These are phyloP conservation scores for Fusarium annulatum DNA, from an alignment of 2,329 filamentous ascomycete genomes.

Conservation along the genomic window DNA sequence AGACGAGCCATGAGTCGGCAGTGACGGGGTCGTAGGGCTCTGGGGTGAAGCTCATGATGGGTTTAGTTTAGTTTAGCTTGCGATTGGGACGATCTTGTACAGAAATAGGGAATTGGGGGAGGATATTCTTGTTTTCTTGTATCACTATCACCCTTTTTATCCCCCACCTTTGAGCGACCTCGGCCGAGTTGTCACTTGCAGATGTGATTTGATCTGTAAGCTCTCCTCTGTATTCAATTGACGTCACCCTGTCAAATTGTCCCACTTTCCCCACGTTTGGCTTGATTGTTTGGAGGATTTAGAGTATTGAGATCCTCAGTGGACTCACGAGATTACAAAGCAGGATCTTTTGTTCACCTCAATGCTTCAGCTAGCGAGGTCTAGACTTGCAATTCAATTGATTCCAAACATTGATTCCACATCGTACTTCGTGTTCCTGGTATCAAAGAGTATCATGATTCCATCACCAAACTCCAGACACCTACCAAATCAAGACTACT, in stretches of 20 bases:
- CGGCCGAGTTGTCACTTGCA: neutral
- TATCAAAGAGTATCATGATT: slow-evolving; percentile 1
- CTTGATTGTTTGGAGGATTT: neutral
- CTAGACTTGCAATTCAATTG: neutral
- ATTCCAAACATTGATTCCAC: slow-evolving; percentile 11
- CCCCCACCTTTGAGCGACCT: slow-evolving; percentile 8
- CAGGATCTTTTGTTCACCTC: neutral
- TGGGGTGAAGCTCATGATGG: slow-evolving; percentile 30
- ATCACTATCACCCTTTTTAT: neutral
- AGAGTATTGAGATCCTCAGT: neutral
- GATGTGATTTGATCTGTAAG: slow-evolving; percentile 5
- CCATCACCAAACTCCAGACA: slow-evolving; percentile 19
- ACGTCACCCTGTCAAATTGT: slow-evolving; percentile 13
- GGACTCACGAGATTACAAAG: slow-evolving; percentile 8
- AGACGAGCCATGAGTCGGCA: slow-evolving; percentile 61
- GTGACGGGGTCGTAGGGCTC: slow-evolving; percentile 40
- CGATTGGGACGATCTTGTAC: neutral
- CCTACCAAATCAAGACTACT: neutral
- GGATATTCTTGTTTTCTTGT: slow-evolving; percentile 7
- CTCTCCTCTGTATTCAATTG: neutral
- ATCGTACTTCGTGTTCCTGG: slow-evolving; percentile 19
- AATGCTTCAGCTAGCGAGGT: neutral
- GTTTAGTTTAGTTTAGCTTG: neutral
- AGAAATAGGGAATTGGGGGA: neutral
- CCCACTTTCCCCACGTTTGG: slow-evolving; percentile 15